Conservation (phyloP, 2,329 filamentous ascomycete species). For the Apiospora koreana region DNA sequence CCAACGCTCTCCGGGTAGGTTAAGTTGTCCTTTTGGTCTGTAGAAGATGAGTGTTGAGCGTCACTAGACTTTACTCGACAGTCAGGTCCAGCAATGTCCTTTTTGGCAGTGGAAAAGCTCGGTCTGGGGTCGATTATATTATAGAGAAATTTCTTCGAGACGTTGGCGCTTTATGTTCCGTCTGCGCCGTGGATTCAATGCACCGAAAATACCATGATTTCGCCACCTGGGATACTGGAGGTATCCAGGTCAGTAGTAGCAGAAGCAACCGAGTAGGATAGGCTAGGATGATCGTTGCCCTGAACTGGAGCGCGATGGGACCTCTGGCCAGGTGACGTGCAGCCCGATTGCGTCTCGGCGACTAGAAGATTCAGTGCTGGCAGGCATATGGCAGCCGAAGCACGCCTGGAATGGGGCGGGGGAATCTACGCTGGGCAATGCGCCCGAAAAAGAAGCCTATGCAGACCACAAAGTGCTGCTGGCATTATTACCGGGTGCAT, state of each 20-base stretch:
- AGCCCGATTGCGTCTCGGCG: not conserved
- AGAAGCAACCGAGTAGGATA: constrained; percentile 7
- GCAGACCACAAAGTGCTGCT: constrained; percentile 6
- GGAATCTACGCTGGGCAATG: constrained; percentile 6
- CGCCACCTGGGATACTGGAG: constrained; percentile 14
- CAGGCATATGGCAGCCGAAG: not conserved
- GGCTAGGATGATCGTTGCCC: constrained; percentile 13
- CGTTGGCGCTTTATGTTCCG: constrained; percentile 9
- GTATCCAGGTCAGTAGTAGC: constrained; percentile 6
- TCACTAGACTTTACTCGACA: constrained; percentile 10
- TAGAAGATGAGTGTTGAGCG: constrained; percentile 3
- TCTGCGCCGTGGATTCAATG: not conserved
- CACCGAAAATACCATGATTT: constrained; percentile 9
- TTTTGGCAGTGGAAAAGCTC: not conserved
- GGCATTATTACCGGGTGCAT: constrained; percentile 15
- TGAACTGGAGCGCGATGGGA: constrained; percentile 4
- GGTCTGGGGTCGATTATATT: constrained; percentile 8
- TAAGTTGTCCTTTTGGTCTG: not conserved
- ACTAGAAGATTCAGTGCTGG: not conserved
- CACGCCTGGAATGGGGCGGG: not conserved
- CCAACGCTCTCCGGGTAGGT: not conserved
- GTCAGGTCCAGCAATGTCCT: constrained; percentile 2
- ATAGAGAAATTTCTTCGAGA: constrained; percentile 9
- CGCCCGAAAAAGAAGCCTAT: constrained; percentile 1
- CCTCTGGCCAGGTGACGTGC: constrained; percentile 8